Percentiles rank a stretch among this genome's conserved stretches.
phyloP scores from a whole-genome alignment of 2,329 filamentous ascomycete species.

The Colletotrichum lentis region DNA sequence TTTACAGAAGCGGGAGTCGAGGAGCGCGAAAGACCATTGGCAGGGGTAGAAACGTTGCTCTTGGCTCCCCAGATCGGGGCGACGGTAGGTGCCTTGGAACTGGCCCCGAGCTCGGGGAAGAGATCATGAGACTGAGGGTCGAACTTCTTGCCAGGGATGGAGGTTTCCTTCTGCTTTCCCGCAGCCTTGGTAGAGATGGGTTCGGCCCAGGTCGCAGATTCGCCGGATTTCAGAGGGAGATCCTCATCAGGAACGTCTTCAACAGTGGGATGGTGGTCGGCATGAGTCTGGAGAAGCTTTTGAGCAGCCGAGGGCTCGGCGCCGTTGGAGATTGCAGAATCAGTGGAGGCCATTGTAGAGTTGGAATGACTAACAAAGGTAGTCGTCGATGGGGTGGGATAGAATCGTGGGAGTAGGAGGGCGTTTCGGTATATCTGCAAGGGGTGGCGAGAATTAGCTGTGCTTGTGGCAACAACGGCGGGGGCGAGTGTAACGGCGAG shows the following conservation, averaged over 20 bases:
- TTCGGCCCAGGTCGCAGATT: conserved; percentile 57
- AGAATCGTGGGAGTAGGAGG: conserved; percentile 13
- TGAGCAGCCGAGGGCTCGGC: conserved; percentile 64
- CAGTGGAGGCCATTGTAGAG: conserved; percentile 54
- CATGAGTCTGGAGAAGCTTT: conserved; percentile 71
- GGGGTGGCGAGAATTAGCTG: conserved; percentile 14
- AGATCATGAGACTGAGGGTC: conserved; percentile 89
- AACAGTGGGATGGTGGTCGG: conserved; percentile 70
- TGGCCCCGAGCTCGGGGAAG: conserved; percentile 86
- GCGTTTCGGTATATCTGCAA: conserved; percentile 36
- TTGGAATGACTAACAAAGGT: background rate
- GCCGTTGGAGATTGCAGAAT: conserved; percentile 48
- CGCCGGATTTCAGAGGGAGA: conserved; percentile 62
- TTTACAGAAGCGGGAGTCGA: conserved; percentile 71
- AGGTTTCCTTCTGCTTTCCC: conserved; percentile 71
- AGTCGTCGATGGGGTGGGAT: conserved; percentile 22
- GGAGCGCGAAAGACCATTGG: conserved; percentile 65
- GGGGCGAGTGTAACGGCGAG: background rate
- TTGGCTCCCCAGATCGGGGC: conserved; percentile 82
- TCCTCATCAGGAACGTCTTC: conserved; percentile 87
- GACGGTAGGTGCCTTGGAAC: conserved; percentile 67
- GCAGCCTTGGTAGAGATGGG: conserved; percentile 69
- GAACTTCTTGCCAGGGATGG: conserved; percentile 58
- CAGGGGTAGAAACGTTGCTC: conserved; percentile 63
- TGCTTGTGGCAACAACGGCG: background rate